Evolutionary conservation across 2,329 filamentous ascomycete genomes (phyloP), one percentile per base, ranked within the genome.

Genomic region (Curvularia lunata): DNA sequence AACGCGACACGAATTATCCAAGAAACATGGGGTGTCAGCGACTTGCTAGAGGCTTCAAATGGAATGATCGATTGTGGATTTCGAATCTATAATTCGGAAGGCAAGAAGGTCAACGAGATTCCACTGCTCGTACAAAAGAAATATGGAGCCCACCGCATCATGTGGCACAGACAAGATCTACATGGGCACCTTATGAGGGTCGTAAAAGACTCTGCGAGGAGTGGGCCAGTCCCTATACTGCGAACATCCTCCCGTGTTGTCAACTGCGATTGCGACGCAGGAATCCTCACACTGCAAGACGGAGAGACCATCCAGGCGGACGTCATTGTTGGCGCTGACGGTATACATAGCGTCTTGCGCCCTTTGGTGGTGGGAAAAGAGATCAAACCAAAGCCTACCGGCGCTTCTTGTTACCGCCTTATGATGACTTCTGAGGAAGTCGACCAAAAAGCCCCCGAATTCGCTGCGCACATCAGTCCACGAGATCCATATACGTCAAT

Each of bases 311-410:
- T 81, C 2, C 59, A 75, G 4, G 83, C 80, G 10, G 83, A 86
- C 58, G 56, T 86, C 0, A 61, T 86, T 1, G 57, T 86, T 5
- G 84, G 82, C 9, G 83, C 83, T 0, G 84, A 86, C 56, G 84
- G 84, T 0, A 81, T 85, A 10, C 75, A 79, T 58, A 71, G 67
- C 38, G 43, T 34, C 9, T 27, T 71, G 56, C 70, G 74, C 37
- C 50, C 64, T 27, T 48, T 50, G 13, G 63, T 75, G 2, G 48
- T 73, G 2, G 64, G 61, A 8, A 52, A 62, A 23, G 56, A 62
- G 5, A 56, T 67, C 6, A 56, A 51, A 7, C 61, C 73, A 7
- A 64, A 69, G 7, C 74, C 74, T 0, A 80, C 76, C 0, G 78
- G 78, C 0, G 63, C 76, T 4, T 78, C 76, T 6, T 76, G 75